A percentile compares a stretch with the other conserved stretches of the same genome.
These are phyloP conservation scores for Russula sp. DNA, from an alignment of 768 basidiomycete genomes.

Conservation along the genomic window DNA sequence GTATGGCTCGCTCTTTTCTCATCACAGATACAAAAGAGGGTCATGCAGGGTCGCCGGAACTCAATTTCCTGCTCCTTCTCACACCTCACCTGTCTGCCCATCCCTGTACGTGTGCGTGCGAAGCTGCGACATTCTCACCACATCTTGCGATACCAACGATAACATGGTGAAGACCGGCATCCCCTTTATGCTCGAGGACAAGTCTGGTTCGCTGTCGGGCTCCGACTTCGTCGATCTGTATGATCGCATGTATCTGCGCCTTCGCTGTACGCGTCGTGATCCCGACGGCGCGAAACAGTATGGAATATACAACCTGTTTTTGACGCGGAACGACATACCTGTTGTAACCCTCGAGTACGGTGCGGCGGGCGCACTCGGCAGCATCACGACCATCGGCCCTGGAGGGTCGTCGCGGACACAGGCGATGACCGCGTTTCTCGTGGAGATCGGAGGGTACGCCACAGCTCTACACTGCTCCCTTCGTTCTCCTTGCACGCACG, in stretches of 20 bases:
- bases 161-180: conserved; percentile 43
- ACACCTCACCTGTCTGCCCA: not conserved
- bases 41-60: not conserved
- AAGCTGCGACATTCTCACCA: not conserved
- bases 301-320: conserved; percentile 38
- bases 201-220: conserved; percentile 43
- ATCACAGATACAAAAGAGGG: conserved; percentile 10
- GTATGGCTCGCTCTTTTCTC: not conserved
- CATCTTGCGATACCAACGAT: not conserved
- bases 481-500: not conserved
- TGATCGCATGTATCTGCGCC: conserved; percentile 45
- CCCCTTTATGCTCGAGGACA: conserved; percentile 60
- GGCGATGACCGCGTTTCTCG: conserved; percentile 48
- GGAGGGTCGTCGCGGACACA: conserved; percentile 18
- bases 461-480: not conserved
- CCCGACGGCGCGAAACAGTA: conserved; percentile 36
- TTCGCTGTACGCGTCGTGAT: conserved; percentile 42
- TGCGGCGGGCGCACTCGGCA: conserved; percentile 9
- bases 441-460: conserved; percentile 26
- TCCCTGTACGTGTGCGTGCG: not conserved
- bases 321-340: conserved; percentile 28
- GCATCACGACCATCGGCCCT: not conserved
- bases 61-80: not conserved
- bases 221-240: conserved; percentile 59
- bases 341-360: conserved; percentile 47